phyloP scores from a whole-genome alignment of 345 rosid genomes.

The Lepidium africanum region DNA sequence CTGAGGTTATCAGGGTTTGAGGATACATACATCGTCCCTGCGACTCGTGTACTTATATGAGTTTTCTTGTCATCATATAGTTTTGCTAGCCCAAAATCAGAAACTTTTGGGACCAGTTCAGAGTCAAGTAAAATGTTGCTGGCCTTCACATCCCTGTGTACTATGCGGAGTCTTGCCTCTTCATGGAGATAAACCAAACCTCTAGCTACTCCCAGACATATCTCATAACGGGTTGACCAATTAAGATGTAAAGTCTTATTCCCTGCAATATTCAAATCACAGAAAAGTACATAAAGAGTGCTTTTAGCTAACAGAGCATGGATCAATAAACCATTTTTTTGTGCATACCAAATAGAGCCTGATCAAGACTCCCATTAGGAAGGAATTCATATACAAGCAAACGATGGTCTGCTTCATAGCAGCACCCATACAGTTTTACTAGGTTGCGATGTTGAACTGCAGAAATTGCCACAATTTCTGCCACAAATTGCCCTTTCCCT shows the following conservation, averaged over 20 bases:
- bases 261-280: slow-evolving; percentile 26
- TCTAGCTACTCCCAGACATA: slow-evolving; percentile 46
- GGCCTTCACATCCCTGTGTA: slow-evolving; percentile 59
- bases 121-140: slow-evolving; percentile 50
- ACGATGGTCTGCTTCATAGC: slow-evolving; percentile 25
- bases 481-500: slow-evolving; percentile 53
- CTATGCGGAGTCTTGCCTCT: slow-evolving; percentile 49
- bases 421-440: slow-evolving; percentile 25
- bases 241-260: slow-evolving; percentile 29
- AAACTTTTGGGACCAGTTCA: slow-evolving; percentile 34
- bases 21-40: slow-evolving; percentile 34
- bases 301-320: background rate
- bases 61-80: slow-evolving; percentile 37
- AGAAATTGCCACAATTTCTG: slow-evolving; percentile 48
- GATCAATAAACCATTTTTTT: background rate
- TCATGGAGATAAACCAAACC: slow-evolving; percentile 51
- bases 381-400: slow-evolving; percentile 34
- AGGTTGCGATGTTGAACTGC: slow-evolving; percentile 26
- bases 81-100: slow-evolving; percentile 39
- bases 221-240: slow-evolving; percentile 46
- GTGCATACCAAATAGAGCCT: slow-evolving; percentile 12
- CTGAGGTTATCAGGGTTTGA: background rate
- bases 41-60: slow-evolving; percentile 37
- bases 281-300: background rate
- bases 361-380: slow-evolving; percentile 22